These are phyloP conservation scores for Aspergillus ustus DNA, from an alignment of 2,329 filamentous ascomycete genomes.

Conservation along the genomic window DNA sequence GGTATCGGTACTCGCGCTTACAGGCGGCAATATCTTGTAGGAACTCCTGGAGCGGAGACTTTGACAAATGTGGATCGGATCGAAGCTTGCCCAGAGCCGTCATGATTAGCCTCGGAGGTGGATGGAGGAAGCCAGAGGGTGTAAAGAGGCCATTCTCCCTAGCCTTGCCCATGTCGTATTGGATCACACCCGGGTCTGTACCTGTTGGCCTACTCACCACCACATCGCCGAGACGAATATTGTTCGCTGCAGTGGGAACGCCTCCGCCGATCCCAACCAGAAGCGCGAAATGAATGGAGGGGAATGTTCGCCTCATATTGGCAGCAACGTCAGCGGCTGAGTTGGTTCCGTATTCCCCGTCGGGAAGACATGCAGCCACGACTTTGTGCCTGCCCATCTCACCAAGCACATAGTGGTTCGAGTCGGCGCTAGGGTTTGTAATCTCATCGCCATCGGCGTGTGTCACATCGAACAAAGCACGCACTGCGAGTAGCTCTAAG, in stretches of 20 bases:
- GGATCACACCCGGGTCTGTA: not conserved
- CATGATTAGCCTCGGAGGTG: conserved; percentile 9
- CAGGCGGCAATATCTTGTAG: not conserved
- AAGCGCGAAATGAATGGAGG: conserved; percentile 23
- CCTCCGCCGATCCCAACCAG: conserved; percentile 34
- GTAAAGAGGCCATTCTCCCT: not conserved
- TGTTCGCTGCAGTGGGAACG: conserved; percentile 21
- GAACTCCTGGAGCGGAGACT: not conserved
- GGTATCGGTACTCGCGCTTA: conserved; percentile 7
- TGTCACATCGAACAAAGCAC: conserved; percentile 28
- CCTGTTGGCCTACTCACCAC: conserved; percentile 1
- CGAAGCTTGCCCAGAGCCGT: conserved; percentile 13
- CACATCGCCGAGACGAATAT: conserved; percentile 18
- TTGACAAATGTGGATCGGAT: conserved; percentile 14
- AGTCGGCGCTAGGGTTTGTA: conserved; percentile 18
- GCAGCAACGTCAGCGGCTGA: conserved; percentile 25
- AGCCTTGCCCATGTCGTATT: conserved; percentile 5
- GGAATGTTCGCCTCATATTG: conserved; percentile 30
- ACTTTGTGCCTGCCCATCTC: conserved; percentile 31
- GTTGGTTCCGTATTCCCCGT: conserved; percentile 28
- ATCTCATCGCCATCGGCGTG: conserved; percentile 17
- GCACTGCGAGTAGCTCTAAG: conserved; percentile 31
- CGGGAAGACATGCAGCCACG: conserved; percentile 29
- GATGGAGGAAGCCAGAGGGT: not conserved
- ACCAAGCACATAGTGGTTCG: conserved; percentile 34